phyloP scores from a whole-genome alignment of 75 land plant species.

The Cunninghamia lanceolata region DNA sequence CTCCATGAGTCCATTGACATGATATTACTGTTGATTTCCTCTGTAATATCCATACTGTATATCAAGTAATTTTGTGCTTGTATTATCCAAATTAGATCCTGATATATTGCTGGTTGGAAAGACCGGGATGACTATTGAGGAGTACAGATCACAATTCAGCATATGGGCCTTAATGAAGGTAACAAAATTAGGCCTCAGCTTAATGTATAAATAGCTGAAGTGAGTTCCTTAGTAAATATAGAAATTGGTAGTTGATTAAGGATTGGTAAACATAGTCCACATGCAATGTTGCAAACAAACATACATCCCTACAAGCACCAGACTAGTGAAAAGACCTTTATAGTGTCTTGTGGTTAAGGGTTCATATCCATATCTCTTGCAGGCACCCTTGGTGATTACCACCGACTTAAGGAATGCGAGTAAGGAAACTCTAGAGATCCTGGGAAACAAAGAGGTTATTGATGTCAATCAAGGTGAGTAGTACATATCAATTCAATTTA shows the following conservation, averaged over 20 bases:
- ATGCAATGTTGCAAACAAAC: background rate
- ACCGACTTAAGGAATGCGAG: slow-evolving; percentile 76
- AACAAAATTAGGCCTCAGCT: background rate
- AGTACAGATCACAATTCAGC: slow-evolving; percentile 84
- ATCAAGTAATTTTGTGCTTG: background rate
- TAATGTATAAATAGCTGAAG: background rate
- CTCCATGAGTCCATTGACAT: background rate
- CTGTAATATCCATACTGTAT: background rate
- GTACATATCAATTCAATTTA: background rate
- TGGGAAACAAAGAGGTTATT: slow-evolving; percentile 80
- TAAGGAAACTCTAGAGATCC: slow-evolving; percentile 39
- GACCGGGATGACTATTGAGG: slow-evolving; percentile 75
- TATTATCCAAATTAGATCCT: slow-evolving; percentile 56
- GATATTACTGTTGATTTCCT: background rate
- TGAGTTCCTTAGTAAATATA: background rate
- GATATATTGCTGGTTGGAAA: slow-evolving; percentile 93
- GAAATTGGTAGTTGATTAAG: background rate
- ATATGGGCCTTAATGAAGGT: slow-evolving; percentile 91
- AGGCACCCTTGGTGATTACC: slow-evolving; percentile 89
- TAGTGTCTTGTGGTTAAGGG: background rate
- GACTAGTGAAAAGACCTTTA: background rate
- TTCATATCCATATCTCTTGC: slow-evolving; percentile 9
- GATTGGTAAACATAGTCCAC: too few species aligned
- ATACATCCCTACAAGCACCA: background rate
- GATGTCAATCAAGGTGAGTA: slow-evolving; percentile 81